A percentile compares a stretch with the other conserved stretches of the same genome.
These are phyloP conservation scores for Polygonum aviculare DNA, from an alignment of 148 eudicot genomes.

Conservation along the genomic window DNA sequence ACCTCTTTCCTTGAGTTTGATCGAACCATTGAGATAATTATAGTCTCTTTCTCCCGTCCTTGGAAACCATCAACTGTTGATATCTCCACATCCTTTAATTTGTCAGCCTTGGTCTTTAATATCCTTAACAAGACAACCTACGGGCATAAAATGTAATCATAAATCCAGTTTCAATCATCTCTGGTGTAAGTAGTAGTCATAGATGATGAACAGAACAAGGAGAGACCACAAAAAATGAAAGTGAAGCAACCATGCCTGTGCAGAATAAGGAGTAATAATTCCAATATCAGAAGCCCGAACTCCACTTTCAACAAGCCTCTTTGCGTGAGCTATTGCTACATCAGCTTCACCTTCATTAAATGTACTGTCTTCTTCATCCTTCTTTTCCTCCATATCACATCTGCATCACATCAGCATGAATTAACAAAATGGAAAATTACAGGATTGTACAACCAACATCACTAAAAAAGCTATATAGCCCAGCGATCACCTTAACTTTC, in stretches of 20 bases:
- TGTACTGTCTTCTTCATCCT: constrained; percentile 99
- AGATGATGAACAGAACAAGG: constrained; percentile 3
- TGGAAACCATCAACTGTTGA: constrained; percentile 99
- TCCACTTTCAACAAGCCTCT: constrained; percentile 78
- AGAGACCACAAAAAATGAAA: not conserved
- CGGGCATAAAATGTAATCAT: not conserved
- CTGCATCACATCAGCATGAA: constrained; percentile 28
- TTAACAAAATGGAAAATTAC: not conserved
- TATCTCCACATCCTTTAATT: constrained; percentile 78
- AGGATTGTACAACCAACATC: not conserved
- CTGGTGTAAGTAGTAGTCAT: constrained; percentile 3
- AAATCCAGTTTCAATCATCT: not conserved
- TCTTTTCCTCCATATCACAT: constrained; percentile 98
- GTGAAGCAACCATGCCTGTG: constrained; percentile 46
- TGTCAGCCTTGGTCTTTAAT: constrained; percentile 61
- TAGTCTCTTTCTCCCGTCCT: constrained; percentile 96
- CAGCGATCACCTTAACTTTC: not conserved
- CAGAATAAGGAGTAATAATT: constrained; percentile 86
- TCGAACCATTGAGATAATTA: constrained; percentile 95
- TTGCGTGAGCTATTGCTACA: constrained; percentile 86
- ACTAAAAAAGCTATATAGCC: not conserved
- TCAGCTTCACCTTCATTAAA: constrained; percentile 96
- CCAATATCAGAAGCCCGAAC: constrained; percentile 85
- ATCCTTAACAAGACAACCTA: constrained; percentile 78
- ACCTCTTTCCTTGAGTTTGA: constrained; percentile 97